Percentiles rank a stretch among this genome's conserved stretches.
Evolutionary conservation across 2,329 filamentous ascomycete genomes (phyloP).

Genomic region (Calonectria pteridis): DNA sequence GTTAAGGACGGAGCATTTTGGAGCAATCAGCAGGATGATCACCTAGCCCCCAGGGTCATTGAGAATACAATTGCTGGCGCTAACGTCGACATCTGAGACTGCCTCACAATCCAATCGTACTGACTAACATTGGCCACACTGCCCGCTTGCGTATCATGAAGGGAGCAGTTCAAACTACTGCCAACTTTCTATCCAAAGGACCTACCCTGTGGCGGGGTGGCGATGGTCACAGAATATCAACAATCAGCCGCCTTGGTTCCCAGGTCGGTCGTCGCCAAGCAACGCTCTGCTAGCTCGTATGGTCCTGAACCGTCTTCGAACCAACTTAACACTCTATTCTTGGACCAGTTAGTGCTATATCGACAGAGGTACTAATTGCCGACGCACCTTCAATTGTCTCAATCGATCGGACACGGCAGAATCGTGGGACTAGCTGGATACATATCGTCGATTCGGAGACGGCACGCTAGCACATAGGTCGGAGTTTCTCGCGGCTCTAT

Average conservation of each 20-base stretch:
- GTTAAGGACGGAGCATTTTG: too few species aligned
- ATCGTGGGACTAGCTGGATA: background rate
- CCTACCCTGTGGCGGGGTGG: too few species aligned
- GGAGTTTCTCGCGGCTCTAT: background rate
- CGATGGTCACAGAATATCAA: too few species aligned
- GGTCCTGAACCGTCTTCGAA: background rate
- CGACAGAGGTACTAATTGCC: accelerated
- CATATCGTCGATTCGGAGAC: background rate
- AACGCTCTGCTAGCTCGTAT: background rate
- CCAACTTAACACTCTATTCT: background rate
- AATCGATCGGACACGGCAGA: background rate
- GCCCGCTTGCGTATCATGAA: too few species aligned
- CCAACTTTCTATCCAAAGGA: too few species aligned
- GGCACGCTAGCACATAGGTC: background rate
- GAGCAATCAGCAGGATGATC: too few species aligned
- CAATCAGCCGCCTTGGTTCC: too few species aligned
- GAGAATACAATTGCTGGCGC: too few species aligned
- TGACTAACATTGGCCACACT: background rate
- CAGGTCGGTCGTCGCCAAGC: too few species aligned
- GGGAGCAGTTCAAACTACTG: too few species aligned
- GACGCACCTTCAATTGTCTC: background rate
- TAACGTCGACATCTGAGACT: background rate
- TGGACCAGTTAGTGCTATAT: background rate
- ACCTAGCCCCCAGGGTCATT: too few species aligned
- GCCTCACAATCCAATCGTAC: background rate